Evolutionary conservation across 192 early-diverging fungal genomes (phyloP).

Genomic region (Umbelopsis sp.): DNA sequence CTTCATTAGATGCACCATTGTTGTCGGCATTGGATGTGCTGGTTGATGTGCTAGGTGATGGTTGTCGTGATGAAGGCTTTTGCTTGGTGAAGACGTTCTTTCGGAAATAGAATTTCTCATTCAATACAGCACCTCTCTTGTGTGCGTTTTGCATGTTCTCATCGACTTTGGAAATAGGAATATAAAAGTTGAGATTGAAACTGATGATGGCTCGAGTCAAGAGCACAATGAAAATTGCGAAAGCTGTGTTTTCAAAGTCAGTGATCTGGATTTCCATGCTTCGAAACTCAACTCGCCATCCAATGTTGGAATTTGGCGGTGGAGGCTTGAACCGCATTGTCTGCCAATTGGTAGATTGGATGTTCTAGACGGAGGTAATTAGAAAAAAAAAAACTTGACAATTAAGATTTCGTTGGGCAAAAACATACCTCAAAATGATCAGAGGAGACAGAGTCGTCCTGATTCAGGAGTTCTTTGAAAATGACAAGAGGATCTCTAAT

Average conservation of each 20-base stretch:
- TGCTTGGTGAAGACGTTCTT: slow-evolving; percentile 71
- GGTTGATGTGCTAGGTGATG: slow-evolving; percentile 10
- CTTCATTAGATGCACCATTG: neutral
- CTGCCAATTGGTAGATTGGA: slow-evolving; percentile 99
- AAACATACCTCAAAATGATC: slow-evolving; percentile 90
- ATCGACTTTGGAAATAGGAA: slow-evolving; percentile 95
- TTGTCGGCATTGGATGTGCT: neutral
- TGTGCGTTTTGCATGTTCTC: slow-evolving; percentile 92
- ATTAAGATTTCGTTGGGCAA: neutral
- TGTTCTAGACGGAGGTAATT: slow-evolving; percentile 56
- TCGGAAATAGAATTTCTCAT: slow-evolving; percentile 90
- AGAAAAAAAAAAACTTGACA: neutral
- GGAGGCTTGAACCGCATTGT: slow-evolving; percentile 99
- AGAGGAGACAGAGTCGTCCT: slow-evolving; percentile 79
- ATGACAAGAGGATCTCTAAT: slow-evolving; percentile 98
- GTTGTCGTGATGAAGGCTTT: slow-evolving; percentile 18
- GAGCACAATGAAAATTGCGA: slow-evolving; percentile 91
- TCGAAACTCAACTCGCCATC: slow-evolving; percentile 98
- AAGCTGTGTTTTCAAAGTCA: slow-evolving; percentile 97
- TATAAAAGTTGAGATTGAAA: slow-evolving; percentile 94
- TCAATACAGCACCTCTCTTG: slow-evolving; percentile 76
- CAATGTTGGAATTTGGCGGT: slow-evolving; percentile 86
- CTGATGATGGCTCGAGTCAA: slow-evolving; percentile 85
- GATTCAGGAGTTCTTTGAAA: slow-evolving; percentile 85
- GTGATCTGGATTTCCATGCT: slow-evolving; percentile 96